phyloP scores from a whole-genome alignment of 2,329 filamentous ascomycete species.

The Peltaster fructicola region DNA sequence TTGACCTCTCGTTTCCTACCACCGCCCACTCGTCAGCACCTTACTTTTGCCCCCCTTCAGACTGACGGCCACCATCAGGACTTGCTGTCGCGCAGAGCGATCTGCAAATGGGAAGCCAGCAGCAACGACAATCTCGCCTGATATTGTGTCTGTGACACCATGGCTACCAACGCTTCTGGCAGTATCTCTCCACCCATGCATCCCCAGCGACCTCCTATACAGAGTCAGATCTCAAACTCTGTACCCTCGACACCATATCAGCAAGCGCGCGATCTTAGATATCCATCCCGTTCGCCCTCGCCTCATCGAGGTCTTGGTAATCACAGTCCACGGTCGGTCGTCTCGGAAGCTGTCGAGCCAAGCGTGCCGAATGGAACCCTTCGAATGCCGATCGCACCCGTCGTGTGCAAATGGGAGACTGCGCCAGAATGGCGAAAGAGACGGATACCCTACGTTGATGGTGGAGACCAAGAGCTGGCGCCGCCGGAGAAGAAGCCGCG shows the following conservation, averaged over 20 bases:
- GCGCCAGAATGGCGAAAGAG: constrained; percentile 63
- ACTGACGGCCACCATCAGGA: neutral
- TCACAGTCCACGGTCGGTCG: constrained; percentile 77
- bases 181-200: constrained; percentile 6
- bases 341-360: constrained; percentile 69
- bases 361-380: constrained; percentile 39
- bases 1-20: constrained; percentile 1
- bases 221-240: constrained; percentile 57
- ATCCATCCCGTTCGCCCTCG: constrained; percentile 63
- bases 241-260: constrained; percentile 89
- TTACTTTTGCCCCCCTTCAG: constrained; percentile 2
- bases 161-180: no score
- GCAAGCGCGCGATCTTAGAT: constrained; percentile 65
- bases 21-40: constrained; percentile 3
- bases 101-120: constrained; percentile 12
- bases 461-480: constrained; percentile 64
- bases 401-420: constrained; percentile 73
- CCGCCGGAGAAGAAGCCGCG: constrained; percentile 52
- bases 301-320: constrained; percentile 54
- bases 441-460: constrained; percentile 69
- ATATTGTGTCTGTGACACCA: constrained; percentile 15
- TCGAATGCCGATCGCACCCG: constrained; percentile 23
- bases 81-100: constrained; percentile 2
- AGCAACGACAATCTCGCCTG: constrained; percentile 8
- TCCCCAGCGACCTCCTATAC: constrained; percentile 12